Evolutionary conservation across 2,329 filamentous ascomycete species (phyloP).

Genomic region (Stromatinia cepivora): DNA sequence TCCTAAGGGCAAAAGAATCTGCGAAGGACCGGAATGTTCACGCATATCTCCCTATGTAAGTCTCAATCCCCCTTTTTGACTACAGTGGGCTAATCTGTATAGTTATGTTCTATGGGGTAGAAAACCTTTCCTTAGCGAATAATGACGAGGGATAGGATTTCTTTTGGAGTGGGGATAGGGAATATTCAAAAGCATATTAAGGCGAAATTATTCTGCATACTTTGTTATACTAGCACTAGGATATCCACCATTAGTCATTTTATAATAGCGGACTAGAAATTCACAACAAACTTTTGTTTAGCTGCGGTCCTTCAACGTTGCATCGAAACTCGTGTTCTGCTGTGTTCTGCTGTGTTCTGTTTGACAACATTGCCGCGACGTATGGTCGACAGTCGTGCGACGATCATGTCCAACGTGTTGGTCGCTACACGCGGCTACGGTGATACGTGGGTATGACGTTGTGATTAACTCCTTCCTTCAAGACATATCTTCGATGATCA

Average conservation of each 20-base stretch:
- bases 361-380: slow-evolving; percentile 13
- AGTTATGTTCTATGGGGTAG: slow-evolving; percentile 18
- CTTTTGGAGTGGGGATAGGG: background rate
- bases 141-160: background rate
- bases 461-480: background rate
- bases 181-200: background rate
- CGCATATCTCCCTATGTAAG: slow-evolving; percentile 14
- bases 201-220: slow-evolving; percentile 1
- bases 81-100: background rate
- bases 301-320: background rate
- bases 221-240: slow-evolving; percentile 1
- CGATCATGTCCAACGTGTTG: background rate
- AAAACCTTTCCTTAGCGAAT: background rate
- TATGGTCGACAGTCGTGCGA: slow-evolving; percentile 4
- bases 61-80: background rate
- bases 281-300: background rate
- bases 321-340: background rate
- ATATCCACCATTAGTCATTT: background rate
- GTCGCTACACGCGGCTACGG: slow-evolving; percentile 2
- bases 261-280: background rate
- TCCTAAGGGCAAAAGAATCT: background rate
- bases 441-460: background rate
- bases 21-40: slow-evolving; percentile 9
- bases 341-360: background rate
- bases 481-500: background rate